Percentiles rank a stretch among this genome's conserved stretches.
phyloP scores from a whole-genome alignment of 2,329 filamentous ascomycete genomes.

The Metarhizium humberi region DNA sequence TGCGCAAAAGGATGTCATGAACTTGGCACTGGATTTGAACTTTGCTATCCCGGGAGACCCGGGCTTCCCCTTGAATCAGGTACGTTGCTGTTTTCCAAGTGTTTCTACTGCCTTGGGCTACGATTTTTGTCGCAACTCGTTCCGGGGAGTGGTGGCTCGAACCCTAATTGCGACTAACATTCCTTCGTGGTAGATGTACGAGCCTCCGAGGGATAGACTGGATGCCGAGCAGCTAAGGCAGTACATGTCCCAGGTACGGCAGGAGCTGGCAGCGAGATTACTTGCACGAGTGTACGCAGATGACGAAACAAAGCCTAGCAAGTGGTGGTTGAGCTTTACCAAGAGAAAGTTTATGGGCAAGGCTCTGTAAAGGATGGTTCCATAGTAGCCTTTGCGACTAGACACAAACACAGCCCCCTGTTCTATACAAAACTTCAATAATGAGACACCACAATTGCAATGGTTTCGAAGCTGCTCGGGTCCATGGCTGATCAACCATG shows the following conservation, averaged over 20 bases:
- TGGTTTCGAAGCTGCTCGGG: neutral
- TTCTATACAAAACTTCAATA: neutral
- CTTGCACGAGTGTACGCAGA: constrained; percentile 82
- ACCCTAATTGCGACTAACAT: neutral
- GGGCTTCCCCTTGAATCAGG: constrained; percentile 86
- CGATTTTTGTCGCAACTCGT: neutral
- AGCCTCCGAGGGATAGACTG: constrained; percentile 75
- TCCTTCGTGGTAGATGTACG: constrained; percentile 57
- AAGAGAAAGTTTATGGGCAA: constrained; percentile 99
- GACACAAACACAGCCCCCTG: neutral
- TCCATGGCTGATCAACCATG: neutral
- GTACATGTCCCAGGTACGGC: constrained; percentile 86
- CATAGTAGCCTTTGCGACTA: neutral
- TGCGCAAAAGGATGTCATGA: constrained; percentile 69
- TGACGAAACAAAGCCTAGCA: constrained; percentile 58
- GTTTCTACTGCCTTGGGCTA: neutral
- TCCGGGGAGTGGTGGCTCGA: neutral
- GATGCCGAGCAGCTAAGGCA: constrained; percentile 82
- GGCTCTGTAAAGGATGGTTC: constrained; percentile 47
- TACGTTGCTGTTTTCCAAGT: constrained; percentile 19
- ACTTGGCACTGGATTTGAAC: constrained; percentile 81
- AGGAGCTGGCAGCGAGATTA: constrained; percentile 78
- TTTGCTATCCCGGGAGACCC: constrained; percentile 94
- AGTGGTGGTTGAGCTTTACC: constrained; percentile 98
- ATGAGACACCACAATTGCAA: neutral